A percentile compares a stretch with the other conserved stretches of the same genome.
phyloP scores from a whole-genome alignment of 2,329 filamentous ascomycete genomes.

The Aspergillus flavus region DNA sequence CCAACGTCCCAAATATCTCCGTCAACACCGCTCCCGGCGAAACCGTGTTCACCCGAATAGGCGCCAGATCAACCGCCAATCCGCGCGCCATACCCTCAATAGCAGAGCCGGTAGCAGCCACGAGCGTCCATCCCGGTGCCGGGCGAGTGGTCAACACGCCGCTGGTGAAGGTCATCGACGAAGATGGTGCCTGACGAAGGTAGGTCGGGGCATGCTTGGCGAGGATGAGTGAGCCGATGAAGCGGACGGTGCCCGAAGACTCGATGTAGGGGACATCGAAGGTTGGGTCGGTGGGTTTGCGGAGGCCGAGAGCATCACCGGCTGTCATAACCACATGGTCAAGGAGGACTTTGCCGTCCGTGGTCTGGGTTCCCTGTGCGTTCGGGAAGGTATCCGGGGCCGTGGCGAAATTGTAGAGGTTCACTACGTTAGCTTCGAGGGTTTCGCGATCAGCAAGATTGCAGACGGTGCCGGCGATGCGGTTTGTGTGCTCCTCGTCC shows the following conservation, averaged over 20 bases:
- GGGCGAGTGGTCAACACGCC: constrained; percentile 42
- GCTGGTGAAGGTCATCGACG: constrained; percentile 45
- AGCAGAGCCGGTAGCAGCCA: constrained; percentile 27
- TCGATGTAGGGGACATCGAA: constrained; percentile 21
- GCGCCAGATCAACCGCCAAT: constrained; percentile 46
- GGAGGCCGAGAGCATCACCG: constrained; percentile 38
- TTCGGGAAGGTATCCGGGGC: neutral
- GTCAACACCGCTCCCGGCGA: constrained; percentile 46
- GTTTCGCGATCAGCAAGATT: constrained; percentile 47
- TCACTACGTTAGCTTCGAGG: constrained; percentile 48
- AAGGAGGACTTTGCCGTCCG: constrained; percentile 27
- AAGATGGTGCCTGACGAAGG: constrained; percentile 29
- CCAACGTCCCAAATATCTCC: constrained; percentile 34
- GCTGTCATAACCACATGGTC: constrained; percentile 58
- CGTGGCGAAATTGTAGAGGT: constrained; percentile 31
- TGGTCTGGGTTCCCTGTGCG: constrained; percentile 26
- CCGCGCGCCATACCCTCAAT: constrained; percentile 39
- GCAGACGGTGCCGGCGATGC: constrained; percentile 46
- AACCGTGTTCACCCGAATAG: constrained; percentile 48
- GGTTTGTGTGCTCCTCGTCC: constrained; percentile 21
- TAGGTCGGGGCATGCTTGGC: constrained; percentile 45
- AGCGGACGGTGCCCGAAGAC: constrained; percentile 34
- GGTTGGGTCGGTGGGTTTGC: constrained; percentile 32
- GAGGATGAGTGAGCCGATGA: constrained; percentile 39
- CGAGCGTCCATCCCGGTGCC: constrained; percentile 33